Evolutionary conservation across 768 basidiomycete genomes (phyloP), one percentile per base, ranked within the genome.

Genomic region (Termitomyces titanicus): DNA sequence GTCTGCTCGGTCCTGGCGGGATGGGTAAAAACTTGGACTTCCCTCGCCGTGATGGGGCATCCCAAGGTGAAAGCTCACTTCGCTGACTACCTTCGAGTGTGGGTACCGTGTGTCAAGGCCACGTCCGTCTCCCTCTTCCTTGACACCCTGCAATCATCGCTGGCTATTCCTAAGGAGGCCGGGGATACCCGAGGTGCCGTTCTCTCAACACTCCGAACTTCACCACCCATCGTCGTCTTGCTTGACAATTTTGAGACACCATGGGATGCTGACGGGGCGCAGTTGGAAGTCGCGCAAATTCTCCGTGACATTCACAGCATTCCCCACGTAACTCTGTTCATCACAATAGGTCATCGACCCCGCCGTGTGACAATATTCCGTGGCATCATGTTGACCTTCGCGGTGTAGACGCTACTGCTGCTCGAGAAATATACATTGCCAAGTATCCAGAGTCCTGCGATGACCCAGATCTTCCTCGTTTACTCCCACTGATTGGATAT

Each of bases 11-110:
- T 11, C 60, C 64, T 6, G 74, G 73, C 0, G 74, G 74, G 11
- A 73, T 74, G 59, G 74, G 74, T 15, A 76, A 76, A n/a, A 61
- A 74, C 73, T 2, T 63, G 69, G 2, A 59, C 72, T 25, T 70
- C 74, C 0, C 63, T 72, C 17, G 68, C 70, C 1, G 66, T 73
- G n/a, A 64, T 71, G 46, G 61, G 70, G 20, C 56, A 66, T 29
- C 29, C 53, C 15, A 42, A 51, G 3, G 54, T 72, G 12, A 53
- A 59, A 17, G 47, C 59, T 3, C 58, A 42, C 9, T 73, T 68
- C 53, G 59, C 56, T 0, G 56, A 54, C 11, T 17, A 46, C 4
- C 52, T 55, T 27, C 61, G 59, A 15, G 66, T 70, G 56, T 71
- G 72, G 64, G 65, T 75, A 3, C 67, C 69, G 5, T 77, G 75